Base-by-base conservation (phyloP, 2,329 filamentous ascomycete genomes). In the Elsinoe ampelina region DNA sequence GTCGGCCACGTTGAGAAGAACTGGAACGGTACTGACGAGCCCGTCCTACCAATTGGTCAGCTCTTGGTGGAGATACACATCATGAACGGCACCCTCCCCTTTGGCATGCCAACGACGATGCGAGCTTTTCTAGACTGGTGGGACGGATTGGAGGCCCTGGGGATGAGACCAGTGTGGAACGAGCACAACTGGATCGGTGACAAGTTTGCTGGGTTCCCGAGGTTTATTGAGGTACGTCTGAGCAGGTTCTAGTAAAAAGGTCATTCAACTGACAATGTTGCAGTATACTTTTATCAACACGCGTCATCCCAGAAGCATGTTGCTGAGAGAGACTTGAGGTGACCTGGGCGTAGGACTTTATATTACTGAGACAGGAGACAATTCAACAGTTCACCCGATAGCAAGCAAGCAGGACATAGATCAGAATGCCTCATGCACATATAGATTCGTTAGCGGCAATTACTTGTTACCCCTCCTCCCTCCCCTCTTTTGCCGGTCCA, bases 401-500 rank as follows among this genome's bases (percentile, higher is more conserved):
- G n/a, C n/a, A 5, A 4, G 41, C 41, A 45, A 20, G 41, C 11
- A 22, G 41, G 20, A 45, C 41, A 45, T 41, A n/a, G 17, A 26
- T 45, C 15, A 45, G 3, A 13, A 20, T 39, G n/a, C 36, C 5
- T 13, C 41, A 45, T 45, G n/a, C 19, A 45, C 20, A 13, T 45
- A 8, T 30, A 30, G 26, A 30, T 30, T 30, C 26, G 7, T 30
- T 7, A 30, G 26, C 7, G 8, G 26, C 26, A 30, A 30, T 13
- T 45, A 45, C 41, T 45, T 45, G 15, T 96, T 96, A 56, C 85
- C 83, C 67, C 89, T 82, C 71, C 85, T 83, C 5, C 92, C 92
- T 55, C 91, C 92, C 60, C 83, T 83, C 76, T 95, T 95, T 68
- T 83, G 84, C 69, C 91, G 80, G 58, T 91, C 84, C 26, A 92